Percentiles rank a stretch among this genome's conserved stretches.
Evolutionary conservation across 2,329 filamentous ascomycete genomes (phyloP).

Genomic region (Trichoderma cornu-damae): DNA sequence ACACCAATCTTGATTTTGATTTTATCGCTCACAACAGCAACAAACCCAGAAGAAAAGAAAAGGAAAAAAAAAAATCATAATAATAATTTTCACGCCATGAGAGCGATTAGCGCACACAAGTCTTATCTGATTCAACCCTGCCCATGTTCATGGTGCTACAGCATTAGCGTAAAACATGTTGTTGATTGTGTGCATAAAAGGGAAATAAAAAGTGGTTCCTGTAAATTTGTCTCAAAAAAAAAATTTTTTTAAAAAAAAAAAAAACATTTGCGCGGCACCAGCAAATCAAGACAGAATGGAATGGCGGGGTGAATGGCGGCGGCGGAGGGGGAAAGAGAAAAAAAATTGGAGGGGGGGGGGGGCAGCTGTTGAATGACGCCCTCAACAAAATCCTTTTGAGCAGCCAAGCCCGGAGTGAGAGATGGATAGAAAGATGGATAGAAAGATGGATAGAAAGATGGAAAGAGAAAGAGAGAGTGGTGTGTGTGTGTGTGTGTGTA

Average conservation of each 20-base stretch:
- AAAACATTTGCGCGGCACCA: too few species aligned
- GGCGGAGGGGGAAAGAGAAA: too few species aligned
- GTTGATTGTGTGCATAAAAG: not conserved
- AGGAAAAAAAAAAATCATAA: too few species aligned
- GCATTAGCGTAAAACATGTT: too few species aligned
- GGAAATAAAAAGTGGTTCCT: constrained; percentile 9
- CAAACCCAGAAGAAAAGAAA: not conserved
- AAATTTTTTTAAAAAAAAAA: not conserved
- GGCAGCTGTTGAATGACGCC: not conserved
- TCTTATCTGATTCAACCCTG: not conserved
- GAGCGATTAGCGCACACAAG: not conserved
- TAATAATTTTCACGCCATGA: not conserved
- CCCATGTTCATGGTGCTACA: not conserved
- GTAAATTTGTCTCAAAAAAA: not conserved
- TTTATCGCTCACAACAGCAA: not conserved
- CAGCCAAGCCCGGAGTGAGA: too few species aligned
- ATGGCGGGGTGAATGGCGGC: constrained; percentile 6
- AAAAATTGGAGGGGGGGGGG: too few species aligned
- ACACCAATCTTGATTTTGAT: not conserved
- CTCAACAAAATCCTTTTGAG: too few species aligned
- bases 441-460: too few species aligned
- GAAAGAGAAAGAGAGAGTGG: too few species aligned
- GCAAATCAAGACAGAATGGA: not conserved
- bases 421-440: too few species aligned
- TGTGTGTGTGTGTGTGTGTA: too few species aligned